Evolutionary conservation across 306 rosid species (phyloP), one percentile per base, ranked within the genome.

Genomic region (Castanea crenata): DNA sequence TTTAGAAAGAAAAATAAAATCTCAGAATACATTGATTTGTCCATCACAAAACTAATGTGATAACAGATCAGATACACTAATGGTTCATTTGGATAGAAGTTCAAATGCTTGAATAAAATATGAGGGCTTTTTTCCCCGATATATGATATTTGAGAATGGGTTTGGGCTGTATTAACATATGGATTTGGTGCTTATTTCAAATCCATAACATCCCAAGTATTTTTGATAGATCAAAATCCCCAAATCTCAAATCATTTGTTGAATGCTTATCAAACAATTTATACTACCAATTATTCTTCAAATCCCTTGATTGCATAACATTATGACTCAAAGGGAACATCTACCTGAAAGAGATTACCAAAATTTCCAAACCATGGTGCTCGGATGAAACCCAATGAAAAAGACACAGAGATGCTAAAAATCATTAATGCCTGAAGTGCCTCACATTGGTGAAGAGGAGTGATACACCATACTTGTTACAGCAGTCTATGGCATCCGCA

Each of bases 401-500:
- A 13, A 46, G 21, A 8, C 34, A 16, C 10, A 67, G 18, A 19
- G 7, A 35, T 34, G 49, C 25, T 20, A 68, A 65, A 19, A 55
- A 55, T 5, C 4, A 23, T 76, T 74, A 94, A 75, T 94, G 97
- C 92, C 92, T 88, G 21, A 94, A 94, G 89, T 94, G 99, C 92
- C 99, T 90, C 55, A 91, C 84, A 27, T 85, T 76, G 77, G 97
- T 95, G 81, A 95, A 92, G 87, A 95, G 61, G 27, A 95, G 97
- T 6, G 97, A 89, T 74, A 92, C 97, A 3, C 91, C 99, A 69
- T 91, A 91, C 81, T 92, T 92, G 72, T 91, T 89, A 73, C 99
- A 94, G 79, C 99, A 94, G 52, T 91, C 97, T 41, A 94, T 29
- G 46, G 99, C 99, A 81, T 92, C 97, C 6, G 80, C 79, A 61